Evolutionary conservation across 2,329 filamentous ascomycete species (phyloP).

Genomic region (Rugonectria rugulosa): DNA sequence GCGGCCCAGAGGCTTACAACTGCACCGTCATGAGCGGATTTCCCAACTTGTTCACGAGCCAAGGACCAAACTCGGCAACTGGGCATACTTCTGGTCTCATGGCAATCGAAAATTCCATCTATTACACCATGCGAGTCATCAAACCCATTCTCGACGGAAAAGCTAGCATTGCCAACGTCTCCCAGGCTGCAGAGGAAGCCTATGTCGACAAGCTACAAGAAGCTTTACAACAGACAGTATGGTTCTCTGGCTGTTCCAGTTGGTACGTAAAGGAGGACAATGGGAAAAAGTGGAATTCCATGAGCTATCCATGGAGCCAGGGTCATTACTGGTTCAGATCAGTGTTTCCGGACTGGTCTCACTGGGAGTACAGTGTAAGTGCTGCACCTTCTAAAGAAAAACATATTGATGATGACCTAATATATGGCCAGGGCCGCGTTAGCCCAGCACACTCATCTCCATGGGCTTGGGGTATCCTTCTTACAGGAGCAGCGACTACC

Average conservation of each 20-base stretch:
- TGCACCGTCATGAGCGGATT: constrained; percentile 41
- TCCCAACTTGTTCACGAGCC: constrained; percentile 43
- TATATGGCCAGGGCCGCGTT: too few species aligned
- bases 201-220: constrained; percentile 42
- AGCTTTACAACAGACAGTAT: constrained; percentile 44
- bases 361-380: too few species aligned
- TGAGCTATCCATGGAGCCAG: too few species aligned
- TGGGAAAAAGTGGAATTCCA: too few species aligned
- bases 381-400: too few species aligned
- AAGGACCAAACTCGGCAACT: neutral
- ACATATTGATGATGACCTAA: too few species aligned
- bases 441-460: too few species aligned
- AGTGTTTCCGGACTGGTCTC: too few species aligned
- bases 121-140: constrained; percentile 28
- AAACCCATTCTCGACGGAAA: constrained; percentile 18
- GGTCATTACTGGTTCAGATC: too few species aligned
- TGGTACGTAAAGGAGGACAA: constrained; percentile 55
- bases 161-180: constrained; percentile 21
- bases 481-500: too few species aligned
- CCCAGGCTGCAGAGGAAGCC: constrained; percentile 41
- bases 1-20: constrained; percentile 42
- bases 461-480: too few species aligned
- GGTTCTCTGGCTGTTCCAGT: constrained; percentile 48
- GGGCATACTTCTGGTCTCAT: constrained; percentile 22
- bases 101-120: constrained; percentile 19